Evolutionary conservation across 305 asterid genomes (phyloP), one percentile per base, ranked within the genome.

Genomic region (Fraxinus sp.): DNA sequence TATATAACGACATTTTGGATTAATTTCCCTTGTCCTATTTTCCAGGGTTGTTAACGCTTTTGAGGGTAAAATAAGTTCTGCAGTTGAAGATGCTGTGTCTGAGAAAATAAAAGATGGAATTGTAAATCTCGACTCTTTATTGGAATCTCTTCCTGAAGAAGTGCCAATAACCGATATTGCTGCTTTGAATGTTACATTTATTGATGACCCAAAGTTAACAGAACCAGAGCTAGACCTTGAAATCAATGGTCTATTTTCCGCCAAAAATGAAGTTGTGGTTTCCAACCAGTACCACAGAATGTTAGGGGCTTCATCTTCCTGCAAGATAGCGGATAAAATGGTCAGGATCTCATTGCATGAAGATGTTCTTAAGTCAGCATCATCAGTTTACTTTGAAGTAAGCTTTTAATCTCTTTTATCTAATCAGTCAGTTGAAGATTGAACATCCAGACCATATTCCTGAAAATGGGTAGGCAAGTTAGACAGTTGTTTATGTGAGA

Each of bases 81-180:
- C 97, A 4, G 90, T 96, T 83, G 99, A 94, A 90, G 88, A 89
- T 78, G 91, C 97, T 52, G 70, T 96, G 85, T 83, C 97, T 11
- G 85, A 86, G 86, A 94, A 93, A 85, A 72, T 94, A 82, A 76
- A 82, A 86, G 91, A 90, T 72, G 92, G 88, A 78, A 75, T 89
- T 70, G 76, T 80, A 78, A 87, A 91, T 79, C 91, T 94, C 16
- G 97, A 94, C 87, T 83, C 89, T 43, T 46, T 81, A 35, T 86
- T 96, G 88, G 91, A 88, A 86, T 91, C 97, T 79, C 83, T 93
- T 87, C 98, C 99, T 11, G 92, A 90, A 90, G 94, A 92, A 91
- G 90, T 92, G 71, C 79, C 94, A 3, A 82, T 94, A 78, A 84
- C 89, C 64, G 81, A 89, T 81, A 32, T 92, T 28, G 94, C 93